Percentiles rank a stretch among this genome's conserved stretches.
phyloP scores from a whole-genome alignment of 805 yeast genomes.

The Spathaspora girioi region DNA sequence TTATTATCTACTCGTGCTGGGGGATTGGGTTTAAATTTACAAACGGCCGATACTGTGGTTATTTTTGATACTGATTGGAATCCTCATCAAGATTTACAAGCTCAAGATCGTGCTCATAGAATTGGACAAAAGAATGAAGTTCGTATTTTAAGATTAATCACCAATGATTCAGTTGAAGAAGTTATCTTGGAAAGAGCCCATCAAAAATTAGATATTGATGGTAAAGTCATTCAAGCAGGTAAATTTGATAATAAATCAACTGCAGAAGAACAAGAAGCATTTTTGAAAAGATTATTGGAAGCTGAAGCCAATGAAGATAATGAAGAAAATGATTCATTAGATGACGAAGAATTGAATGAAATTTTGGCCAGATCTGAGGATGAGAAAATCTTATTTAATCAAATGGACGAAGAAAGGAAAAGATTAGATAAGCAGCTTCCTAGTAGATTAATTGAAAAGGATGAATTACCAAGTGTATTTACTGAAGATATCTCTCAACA shows the following conservation, averaged over 20 bases:
- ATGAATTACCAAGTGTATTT: conserved; percentile 81
- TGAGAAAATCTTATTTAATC: conserved; percentile 52
- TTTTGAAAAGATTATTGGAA: conserved; percentile 66
- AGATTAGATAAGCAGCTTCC: conserved; percentile 26
- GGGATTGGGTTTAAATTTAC: conserved; percentile 82
- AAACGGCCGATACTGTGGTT: conserved; percentile 83
- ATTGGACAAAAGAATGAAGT: conserved; percentile 89
- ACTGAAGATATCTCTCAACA: conserved; percentile 56
- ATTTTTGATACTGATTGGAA: conserved; percentile 90
- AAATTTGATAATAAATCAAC: conserved; percentile 84
- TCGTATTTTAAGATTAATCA: conserved; percentile 72
- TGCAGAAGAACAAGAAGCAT: conserved; percentile 82
- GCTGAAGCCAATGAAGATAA: conserved; percentile 57
- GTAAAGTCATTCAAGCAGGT: conserved; percentile 90
- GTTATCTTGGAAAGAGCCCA: conserved; percentile 78
- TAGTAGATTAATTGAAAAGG: conserved; percentile 59
- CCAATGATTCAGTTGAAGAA: conserved; percentile 81
- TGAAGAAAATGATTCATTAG: conserved; percentile 54
- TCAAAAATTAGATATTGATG: conserved; percentile 81
- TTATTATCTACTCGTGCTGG: conserved; percentile 83
- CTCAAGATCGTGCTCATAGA: conserved; percentile 88
- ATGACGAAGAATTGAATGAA: conserved; percentile 70
- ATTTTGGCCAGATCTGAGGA: conserved; percentile 65
- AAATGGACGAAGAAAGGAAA: conserved; percentile 59
- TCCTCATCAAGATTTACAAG: conserved; percentile 89